Conservation (phyloP, 192 early-diverging fungal species). For the Gaertneriomyces sp. region DNA sequence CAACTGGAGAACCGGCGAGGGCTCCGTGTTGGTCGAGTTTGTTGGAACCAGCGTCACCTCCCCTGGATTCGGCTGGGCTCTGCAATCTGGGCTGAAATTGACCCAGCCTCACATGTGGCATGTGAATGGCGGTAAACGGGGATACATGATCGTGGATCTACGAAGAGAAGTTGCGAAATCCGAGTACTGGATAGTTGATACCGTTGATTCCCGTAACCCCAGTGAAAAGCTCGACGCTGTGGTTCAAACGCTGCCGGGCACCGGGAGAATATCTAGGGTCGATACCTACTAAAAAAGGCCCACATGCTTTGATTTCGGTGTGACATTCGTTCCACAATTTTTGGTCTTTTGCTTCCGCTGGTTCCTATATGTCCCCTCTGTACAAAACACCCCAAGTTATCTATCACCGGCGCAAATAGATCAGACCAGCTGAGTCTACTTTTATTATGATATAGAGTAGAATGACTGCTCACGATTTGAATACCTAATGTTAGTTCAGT, state of each 20-base stretch:
- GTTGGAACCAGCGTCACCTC: conserved; percentile 32
- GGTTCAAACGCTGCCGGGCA: conserved; percentile 17
- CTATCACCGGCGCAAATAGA: too few species aligned
- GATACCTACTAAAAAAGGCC: too few species aligned
- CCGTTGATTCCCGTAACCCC: neutral
- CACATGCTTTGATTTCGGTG: too few species aligned
- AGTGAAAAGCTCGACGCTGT: conserved; percentile 13
- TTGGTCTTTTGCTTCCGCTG: too few species aligned
- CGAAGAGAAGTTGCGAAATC: conserved; percentile 21
- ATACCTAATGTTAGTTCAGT: too few species aligned
- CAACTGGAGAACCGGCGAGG: conserved; percentile 20
- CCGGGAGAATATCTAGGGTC: too few species aligned
- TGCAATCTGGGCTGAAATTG: conserved; percentile 18
- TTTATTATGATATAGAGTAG: too few species aligned
- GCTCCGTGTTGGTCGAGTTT: conserved; percentile 37
- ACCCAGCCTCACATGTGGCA: conserved; percentile 22
- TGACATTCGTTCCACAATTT: too few species aligned
- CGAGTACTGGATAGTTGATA: conserved; percentile 25
- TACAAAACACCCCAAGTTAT: too few species aligned
- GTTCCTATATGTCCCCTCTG: too few species aligned
- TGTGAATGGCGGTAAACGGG: conserved; percentile 23
- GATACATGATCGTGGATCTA: conserved; percentile 34
- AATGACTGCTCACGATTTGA: too few species aligned
- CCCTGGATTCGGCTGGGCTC: conserved; percentile 12
- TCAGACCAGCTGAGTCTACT: too few species aligned